Conservation (phyloP, 2,329 filamentous ascomycete genomes). For the Sporothrix euskadiensis region DNA sequence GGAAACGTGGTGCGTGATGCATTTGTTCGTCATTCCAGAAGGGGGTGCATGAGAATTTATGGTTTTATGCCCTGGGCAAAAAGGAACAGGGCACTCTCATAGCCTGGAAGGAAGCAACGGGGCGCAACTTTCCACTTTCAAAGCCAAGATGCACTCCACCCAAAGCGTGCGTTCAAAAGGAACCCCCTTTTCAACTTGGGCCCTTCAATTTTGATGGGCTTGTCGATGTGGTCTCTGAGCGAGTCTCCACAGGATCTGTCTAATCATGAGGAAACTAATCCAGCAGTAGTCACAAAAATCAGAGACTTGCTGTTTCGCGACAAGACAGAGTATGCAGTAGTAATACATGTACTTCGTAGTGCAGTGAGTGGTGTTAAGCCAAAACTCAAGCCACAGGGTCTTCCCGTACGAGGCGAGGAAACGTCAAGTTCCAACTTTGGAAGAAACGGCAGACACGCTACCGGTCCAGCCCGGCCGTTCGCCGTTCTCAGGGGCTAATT, state of each 20-base stretch:
- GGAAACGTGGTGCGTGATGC: conserved; percentile 23
- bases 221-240: background rate
- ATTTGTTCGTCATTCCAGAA: conserved; percentile 20
- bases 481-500: background rate
- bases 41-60: background rate
- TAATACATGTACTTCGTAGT: too few species aligned
- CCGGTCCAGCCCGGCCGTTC: conserved; percentile 6
- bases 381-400: background rate
- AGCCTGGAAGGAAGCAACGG: background rate
- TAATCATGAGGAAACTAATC: background rate
- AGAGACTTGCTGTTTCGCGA: conserved; percentile 15
- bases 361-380: background rate
- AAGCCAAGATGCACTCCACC: conserved; percentile 13
- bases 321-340: background rate
- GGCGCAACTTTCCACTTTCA: background rate
- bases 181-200: background rate
- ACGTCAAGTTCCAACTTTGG: background rate
- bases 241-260: background rate
- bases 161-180: background rate
- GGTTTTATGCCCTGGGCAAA: background rate
- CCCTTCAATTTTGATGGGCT: background rate
- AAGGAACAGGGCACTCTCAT: background rate
- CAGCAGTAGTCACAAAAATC: background rate
- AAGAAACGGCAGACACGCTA: background rate
- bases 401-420: background rate